Evolutionary conservation across 306 rosid species (phyloP).

Genomic region (Argentina anserina): DNA sequence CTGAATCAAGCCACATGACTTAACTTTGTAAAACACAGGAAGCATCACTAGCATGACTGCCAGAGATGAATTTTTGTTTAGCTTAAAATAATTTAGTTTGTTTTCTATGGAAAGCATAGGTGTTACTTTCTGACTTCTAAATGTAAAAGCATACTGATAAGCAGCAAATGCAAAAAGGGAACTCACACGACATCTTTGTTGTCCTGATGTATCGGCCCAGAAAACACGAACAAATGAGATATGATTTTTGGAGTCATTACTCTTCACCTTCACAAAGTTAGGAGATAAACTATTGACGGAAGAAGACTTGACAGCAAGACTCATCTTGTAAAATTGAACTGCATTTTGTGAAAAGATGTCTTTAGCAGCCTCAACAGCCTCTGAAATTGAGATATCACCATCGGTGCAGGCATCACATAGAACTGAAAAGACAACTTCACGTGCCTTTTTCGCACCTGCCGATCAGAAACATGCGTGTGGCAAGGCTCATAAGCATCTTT

Average conservation of each 20-base stretch:
- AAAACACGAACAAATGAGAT: slow-evolving; percentile 64
- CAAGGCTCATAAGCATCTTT: not conserved
- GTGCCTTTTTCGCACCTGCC: slow-evolving; percentile 77
- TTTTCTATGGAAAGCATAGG: not conserved
- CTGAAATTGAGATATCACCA: slow-evolving; percentile 71
- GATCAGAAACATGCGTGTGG: slow-evolving; percentile 10
- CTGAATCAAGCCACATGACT: not conserved
- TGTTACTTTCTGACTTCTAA: not conserved
- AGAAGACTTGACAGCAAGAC: slow-evolving; percentile 14
- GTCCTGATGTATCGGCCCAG: slow-evolving; percentile 87
- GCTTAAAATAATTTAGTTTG: not conserved
- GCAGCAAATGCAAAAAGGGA: not conserved
- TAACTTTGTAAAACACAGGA: not conserved
- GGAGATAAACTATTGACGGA: slow-evolving; percentile 26
- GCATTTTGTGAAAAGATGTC: slow-evolving; percentile 76
- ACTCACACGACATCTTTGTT: slow-evolving; percentile 92
- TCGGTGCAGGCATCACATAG: slow-evolving; percentile 64
- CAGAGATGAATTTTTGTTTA: not conserved
- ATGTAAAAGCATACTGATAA: not conserved
- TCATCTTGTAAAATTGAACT: slow-evolving; percentile 60
- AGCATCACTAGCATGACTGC: not conserved
- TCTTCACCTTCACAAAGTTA: slow-evolving; percentile 27
- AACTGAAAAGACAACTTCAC: slow-evolving; percentile 70
- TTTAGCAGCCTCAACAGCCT: slow-evolving; percentile 74
- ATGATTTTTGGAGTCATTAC: slow-evolving; percentile 33